Evolutionary conservation across 2,329 filamentous ascomycete genomes (phyloP), one percentile per base, ranked within the genome.

Genomic region (Triangularia setosa): DNA sequence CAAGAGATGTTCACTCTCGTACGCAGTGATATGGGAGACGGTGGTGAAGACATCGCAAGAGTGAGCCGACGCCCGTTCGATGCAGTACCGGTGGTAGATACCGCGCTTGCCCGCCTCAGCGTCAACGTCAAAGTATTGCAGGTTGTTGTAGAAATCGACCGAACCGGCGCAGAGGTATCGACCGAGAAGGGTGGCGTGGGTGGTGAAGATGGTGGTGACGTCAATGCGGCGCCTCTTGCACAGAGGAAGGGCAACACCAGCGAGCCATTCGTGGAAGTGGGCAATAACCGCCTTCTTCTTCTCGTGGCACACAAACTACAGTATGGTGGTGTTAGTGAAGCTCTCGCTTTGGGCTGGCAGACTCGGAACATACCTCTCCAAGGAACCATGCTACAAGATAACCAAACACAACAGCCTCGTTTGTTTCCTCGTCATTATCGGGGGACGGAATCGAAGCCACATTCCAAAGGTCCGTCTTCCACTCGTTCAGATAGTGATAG

Each of bases 111-210:
- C 95, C 18, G 95, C 95, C 79, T 99, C 95, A 5, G 92, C 88
- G 76, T 99, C 95, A 28, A 97, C 93, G 75, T 99, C 94, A 74
- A 99, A 98, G 80, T 88, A 90, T 77, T 98, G 94, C 61, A 99
- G 85, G 77, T 98, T 97, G 82, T 98, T 99, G 85, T 99, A 99
- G 76, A 99, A 98, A 76, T 99, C 95, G 68, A 98, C 95, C 0
- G 93, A 97, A 61, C 95, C 95, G 60, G 95, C 95, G 76, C 95
- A 98, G 58, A 98, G 90, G 75, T 99, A 98, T 73, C 95, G 90
- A 67, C 95, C 95, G 58, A 99, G 87, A 11, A 99, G 85, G 5
- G 95, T 98, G 24, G 95, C 95, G 79, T 98, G 95, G 1, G 95
- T 99, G 52, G 95, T 99, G 81, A 98, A 98, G 76, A 98, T 98